Conservation (phyloP, 2,329 filamentous ascomycete species). For the Phialophora tarda region DNA sequence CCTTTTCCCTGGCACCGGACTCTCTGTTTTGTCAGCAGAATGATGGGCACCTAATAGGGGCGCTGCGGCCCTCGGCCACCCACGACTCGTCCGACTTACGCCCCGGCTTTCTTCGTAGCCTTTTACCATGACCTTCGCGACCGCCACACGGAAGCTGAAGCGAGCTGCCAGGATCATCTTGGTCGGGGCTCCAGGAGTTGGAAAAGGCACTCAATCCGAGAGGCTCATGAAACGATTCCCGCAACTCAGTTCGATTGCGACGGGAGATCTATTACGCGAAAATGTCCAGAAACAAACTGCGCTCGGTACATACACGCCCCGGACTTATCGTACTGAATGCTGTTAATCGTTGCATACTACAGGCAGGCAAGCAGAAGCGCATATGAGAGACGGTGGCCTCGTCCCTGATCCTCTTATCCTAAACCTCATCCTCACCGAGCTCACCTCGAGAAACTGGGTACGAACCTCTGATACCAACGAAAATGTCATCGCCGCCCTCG, state of each 20-base stretch:
- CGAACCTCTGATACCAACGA: conserved; percentile 47
- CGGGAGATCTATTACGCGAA: conserved; percentile 86
- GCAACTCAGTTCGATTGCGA: conserved; percentile 88
- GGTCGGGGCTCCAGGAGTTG: conserved; percentile 92
- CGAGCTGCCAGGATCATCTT: conserved; percentile 91
- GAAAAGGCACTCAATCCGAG: conserved; percentile 95
- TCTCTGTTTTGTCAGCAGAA: conserved; percentile 11
- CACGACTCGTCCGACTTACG: conserved; percentile 1
- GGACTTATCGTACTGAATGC: neutral
- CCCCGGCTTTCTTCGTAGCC: conserved; percentile 5
- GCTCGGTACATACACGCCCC: conserved; percentile 65
- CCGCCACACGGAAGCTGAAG: conserved; percentile 61
- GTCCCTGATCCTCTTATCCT: conserved; percentile 92
- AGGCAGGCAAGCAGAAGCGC: conserved; percentile 89
- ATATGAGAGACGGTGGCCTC: conserved; percentile 86
- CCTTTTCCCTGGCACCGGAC: neutral
- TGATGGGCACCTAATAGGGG: conserved; percentile 27
- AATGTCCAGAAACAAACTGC: conserved; percentile 90
- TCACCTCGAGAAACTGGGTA: conserved; percentile 85
- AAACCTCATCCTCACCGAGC: conserved; percentile 87
- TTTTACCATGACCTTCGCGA: conserved; percentile 37
- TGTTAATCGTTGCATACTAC: conserved; percentile 37
- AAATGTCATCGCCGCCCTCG: conserved; percentile 44
- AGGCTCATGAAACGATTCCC: conserved; percentile 85
- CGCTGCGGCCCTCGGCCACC: conserved; percentile 9